Evolutionary conservation across 495 filamentous ascomycete genomes (phyloP), one percentile per base, ranked within the genome.

Genomic region (Collariella sp.): DNA sequence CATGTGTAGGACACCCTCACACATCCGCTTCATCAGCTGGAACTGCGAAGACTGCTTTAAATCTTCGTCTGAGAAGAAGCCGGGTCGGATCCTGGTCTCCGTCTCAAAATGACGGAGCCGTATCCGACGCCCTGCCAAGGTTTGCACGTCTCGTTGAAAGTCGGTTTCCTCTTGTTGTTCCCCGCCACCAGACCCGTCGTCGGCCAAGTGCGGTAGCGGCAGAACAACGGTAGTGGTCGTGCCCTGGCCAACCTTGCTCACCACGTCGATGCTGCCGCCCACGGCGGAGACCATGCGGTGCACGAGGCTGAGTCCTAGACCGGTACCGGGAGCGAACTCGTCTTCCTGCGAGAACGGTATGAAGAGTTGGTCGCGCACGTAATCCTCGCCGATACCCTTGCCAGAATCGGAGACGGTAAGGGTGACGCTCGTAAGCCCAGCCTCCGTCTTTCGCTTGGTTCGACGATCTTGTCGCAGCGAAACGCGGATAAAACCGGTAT

Each of bases 311-410:
- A 89, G 72, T 0, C 85, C 85, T 1, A 87, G 73, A 0, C 86
- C 86, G 1, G 83, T 80, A 10, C 86, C 86, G 12, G 78, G 73
- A 1, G 79, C 75, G 7, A 87, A 72, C 0, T 75, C 70, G 54
- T 86, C 79, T 61, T 89, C 86, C 51, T 90, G 86, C 0, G 79
- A 69, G 56, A 90, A 90, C 0, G 86, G 83, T 16, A 76, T 79
- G 60, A 81, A 90, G 2, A 87, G 66, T 15, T 78, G 71, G 45
- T 83, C 72, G 12, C 77, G 74, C 10, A 90, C 67, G 61, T 83
- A 90, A 7, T 85, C 81, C 24, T 79, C 65, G 0, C 76, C 77
- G 33, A 90, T 90, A 9, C 86, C 86, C 18, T 77, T 76, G 11
- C 85, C 85, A 0, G 82, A 82, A 51, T 88, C 85, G 3, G 70